A percentile compares a stretch with the other conserved stretches of the same genome.
These are phyloP conservation scores for Aspergillus wentii DNA, from an alignment of 495 filamentous ascomycete species.

Conservation along the genomic window DNA sequence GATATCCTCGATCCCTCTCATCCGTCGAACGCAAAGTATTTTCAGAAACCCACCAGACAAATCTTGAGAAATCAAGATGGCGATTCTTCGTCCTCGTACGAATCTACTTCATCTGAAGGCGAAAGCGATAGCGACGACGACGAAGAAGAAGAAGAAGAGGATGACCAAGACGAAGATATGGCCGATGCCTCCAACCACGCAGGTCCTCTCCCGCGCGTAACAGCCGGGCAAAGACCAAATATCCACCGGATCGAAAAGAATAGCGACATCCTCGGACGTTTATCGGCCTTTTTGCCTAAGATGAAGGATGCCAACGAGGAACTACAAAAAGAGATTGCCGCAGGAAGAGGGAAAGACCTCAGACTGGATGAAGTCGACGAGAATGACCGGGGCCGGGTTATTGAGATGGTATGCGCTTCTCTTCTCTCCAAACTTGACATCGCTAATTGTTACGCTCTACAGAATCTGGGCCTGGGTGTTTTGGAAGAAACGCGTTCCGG, in stretches of 20 bases:
- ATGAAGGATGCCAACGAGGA: constrained; percentile 45
- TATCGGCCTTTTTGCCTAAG: constrained; percentile 43
- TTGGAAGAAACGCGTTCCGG: constrained; percentile 39
- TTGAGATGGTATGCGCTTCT: constrained; percentile 44
- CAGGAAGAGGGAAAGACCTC: constrained; percentile 27
- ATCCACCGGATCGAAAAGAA: constrained; percentile 25
- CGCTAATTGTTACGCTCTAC: neutral
- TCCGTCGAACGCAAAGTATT: constrained; percentile 1
- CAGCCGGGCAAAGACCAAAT: constrained; percentile 29
- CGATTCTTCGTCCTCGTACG: constrained; percentile 37
- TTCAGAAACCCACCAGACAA: neutral
- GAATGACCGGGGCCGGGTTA: constrained; percentile 33
- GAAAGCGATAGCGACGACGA: constrained; percentile 21
- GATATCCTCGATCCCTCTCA: no score
- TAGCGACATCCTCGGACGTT: constrained; percentile 30
- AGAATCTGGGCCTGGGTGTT: constrained; percentile 50
- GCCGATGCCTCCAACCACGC: constrained; percentile 1
- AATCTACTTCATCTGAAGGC: constrained; percentile 17
- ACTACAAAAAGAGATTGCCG: constrained; percentile 36
- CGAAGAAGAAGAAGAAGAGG: constrained; percentile 3
- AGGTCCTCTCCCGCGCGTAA: constrained; percentile 21
- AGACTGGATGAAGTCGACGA: constrained; percentile 32
- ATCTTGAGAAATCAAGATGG: no score
- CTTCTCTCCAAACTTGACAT: neutral
- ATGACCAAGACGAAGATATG: neutral